Evolutionary conservation across 2,329 filamentous ascomycete genomes (phyloP).

Genomic region (Trichoderma guizhouense): DNA sequence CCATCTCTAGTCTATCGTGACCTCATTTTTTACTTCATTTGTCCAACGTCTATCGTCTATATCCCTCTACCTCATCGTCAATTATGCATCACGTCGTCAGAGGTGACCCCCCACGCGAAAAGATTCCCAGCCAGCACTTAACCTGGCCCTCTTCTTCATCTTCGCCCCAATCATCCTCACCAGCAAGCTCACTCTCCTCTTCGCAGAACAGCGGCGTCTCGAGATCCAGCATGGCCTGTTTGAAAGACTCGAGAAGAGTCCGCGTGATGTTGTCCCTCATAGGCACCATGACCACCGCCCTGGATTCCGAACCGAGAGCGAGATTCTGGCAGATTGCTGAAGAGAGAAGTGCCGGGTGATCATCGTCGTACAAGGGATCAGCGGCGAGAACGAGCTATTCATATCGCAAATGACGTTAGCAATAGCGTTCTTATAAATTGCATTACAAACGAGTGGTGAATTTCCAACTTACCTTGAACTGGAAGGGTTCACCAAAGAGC

Average conservation of each 20-base stretch:
- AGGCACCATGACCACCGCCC: conserved; percentile 77
- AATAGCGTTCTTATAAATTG: neutral
- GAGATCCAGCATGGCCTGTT: conserved; percentile 54
- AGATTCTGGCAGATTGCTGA: conserved; percentile 69
- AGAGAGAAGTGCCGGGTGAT: conserved; percentile 73
- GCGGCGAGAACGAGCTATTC: conserved; percentile 72
- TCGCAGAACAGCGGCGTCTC: conserved; percentile 48
- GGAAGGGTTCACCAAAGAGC: conserved; percentile 43
- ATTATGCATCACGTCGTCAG: conserved; percentile 7
- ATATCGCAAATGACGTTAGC: neutral
- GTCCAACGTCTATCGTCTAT: neutral
- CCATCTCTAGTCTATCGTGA: conserved; percentile 8
- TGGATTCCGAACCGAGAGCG: conserved; percentile 50
- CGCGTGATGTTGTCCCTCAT: conserved; percentile 66
- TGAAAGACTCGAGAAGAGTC: conserved; percentile 61
- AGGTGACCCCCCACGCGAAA: conserved; percentile 34
- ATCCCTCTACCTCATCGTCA: neutral
- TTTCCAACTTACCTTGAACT: conserved; percentile 46
- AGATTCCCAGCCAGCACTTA: conserved; percentile 69
- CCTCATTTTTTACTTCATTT: neutral
- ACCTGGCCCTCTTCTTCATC: conserved; percentile 49
- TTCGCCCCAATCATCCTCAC: conserved; percentile 70
- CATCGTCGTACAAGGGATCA: conserved; percentile 81
- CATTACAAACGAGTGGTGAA: too few relatives aligned
- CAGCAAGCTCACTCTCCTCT: conserved; percentile 60